These are phyloP conservation scores for Acanthamoeba royreba DNA, from an alignment of 208 protist species.

Conservation along the genomic window DNA sequence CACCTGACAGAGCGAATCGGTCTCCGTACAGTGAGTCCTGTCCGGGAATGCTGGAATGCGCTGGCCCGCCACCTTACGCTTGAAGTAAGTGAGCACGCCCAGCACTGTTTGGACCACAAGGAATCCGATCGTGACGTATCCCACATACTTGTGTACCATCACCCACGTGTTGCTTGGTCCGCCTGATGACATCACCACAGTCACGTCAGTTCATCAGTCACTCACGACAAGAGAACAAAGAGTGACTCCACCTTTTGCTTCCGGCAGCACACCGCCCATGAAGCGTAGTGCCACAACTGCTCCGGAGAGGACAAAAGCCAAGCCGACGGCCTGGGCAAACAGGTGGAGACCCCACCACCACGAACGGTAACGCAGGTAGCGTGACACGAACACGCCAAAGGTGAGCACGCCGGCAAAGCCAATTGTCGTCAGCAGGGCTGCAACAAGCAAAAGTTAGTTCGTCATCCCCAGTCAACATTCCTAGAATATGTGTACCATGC, in stretches of 20 bases:
- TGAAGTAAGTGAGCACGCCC: not conserved
- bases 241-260: not conserved
- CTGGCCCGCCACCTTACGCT: not conserved
- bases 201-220: not conserved
- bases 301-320: not conserved
- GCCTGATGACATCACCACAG: not conserved
- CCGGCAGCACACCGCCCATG: not conserved
- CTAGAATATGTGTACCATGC: not conserved
- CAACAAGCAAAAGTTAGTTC: not conserved
- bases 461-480: not conserved
- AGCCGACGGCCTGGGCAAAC: not conserved
- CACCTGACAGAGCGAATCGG: not conserved
- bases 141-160: not conserved
- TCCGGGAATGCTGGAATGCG: not conserved
- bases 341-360: not conserved
- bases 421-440: not conserved
- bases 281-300: not conserved
- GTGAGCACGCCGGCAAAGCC: not conserved
- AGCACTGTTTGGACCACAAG: not conserved
- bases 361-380: not conserved
- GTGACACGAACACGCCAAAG: not conserved
- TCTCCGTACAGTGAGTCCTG: not conserved
- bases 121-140: not conserved
- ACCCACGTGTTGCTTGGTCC: not conserved
- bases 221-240: not conserved